Percentiles rank a stretch among this genome's conserved stretches.
Conservation (phyloP, 805 yeast species). For the Hanseniaspora mollemarum region DNA sequence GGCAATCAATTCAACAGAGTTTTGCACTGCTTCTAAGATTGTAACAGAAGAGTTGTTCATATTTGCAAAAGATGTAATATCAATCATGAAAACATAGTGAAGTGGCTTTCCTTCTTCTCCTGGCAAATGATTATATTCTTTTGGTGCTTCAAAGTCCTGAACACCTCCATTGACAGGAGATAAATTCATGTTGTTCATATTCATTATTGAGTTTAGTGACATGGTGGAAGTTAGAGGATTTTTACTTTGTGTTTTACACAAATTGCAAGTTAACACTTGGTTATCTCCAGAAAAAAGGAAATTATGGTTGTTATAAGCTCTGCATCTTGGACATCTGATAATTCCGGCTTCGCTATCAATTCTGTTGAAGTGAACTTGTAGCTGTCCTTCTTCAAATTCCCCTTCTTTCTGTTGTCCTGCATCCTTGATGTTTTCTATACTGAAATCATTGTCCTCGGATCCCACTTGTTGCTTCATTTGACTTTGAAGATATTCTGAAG, state of each 20-base stretch:
- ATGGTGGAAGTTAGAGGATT: slow-evolving; percentile 39
- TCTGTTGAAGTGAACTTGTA: slow-evolving; percentile 8
- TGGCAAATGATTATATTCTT: slow-evolving; percentile 48
- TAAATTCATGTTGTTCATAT: slow-evolving; percentile 42
- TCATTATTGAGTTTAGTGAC: slow-evolving; percentile 51
- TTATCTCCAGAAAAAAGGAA: slow-evolving; percentile 49
- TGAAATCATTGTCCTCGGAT: not conserved
- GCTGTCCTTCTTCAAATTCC: slow-evolving; percentile 23
- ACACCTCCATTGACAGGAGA: slow-evolving; percentile 77
- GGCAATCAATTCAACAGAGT: slow-evolving; percentile 34
- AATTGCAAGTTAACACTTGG: slow-evolving; percentile 64
- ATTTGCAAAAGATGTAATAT: slow-evolving; percentile 50
- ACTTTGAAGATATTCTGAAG: not conserved
- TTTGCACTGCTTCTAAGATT: slow-evolving; percentile 58
- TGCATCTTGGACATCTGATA: slow-evolving; percentile 82
- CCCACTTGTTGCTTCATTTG: not conserved
- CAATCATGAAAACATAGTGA: slow-evolving; percentile 64
- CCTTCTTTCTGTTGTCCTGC: slow-evolving; percentile 13
- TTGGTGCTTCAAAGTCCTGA: slow-evolving; percentile 73
- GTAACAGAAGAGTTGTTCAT: slow-evolving; percentile 45
- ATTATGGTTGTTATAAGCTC: slow-evolving; percentile 78
- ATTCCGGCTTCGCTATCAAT: slow-evolving; percentile 42
- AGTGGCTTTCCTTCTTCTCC: slow-evolving; percentile 37
- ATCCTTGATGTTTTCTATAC: not conserved
- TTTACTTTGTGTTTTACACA: slow-evolving; percentile 66